Evolutionary conservation across 1,284 basidiomycete genomes (phyloP).

Genomic region (Paramarasmius palmivorus): DNA sequence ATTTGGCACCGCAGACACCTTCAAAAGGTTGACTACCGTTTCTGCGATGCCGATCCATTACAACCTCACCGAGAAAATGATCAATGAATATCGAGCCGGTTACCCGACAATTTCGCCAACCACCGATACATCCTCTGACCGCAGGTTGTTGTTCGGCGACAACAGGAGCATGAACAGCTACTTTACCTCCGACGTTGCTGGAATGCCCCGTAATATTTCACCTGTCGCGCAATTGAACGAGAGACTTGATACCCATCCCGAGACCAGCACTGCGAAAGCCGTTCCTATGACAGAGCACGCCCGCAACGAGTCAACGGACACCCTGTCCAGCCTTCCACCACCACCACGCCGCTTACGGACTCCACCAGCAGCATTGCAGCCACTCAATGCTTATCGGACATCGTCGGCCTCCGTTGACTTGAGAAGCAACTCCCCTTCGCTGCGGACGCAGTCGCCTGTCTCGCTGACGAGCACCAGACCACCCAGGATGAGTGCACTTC

Average conservation of each 20-base stretch:
- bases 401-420: background rate
- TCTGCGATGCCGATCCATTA: background rate
- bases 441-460: background rate
- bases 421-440: background rate
- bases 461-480: background rate
- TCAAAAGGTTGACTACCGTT: constrained; percentile 9
- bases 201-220: constrained; percentile 32
- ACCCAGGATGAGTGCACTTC: background rate
- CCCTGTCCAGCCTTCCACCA: constrained; percentile 23
- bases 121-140: constrained; percentile 16
- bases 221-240: constrained; percentile 32
- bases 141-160: constrained; percentile 10
- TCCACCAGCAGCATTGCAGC: constrained; percentile 13
- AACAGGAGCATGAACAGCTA: constrained; percentile 25
- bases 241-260: constrained; percentile 2
- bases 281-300: constrained; percentile 14
- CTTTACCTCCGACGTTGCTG: constrained; percentile 23
- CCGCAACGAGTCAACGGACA: constrained; percentile 21
- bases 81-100: constrained; percentile 17
- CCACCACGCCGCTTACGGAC: constrained; percentile 30
- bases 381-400: background rate
- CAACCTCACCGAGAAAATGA: constrained; percentile 16
- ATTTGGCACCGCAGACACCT: constrained; percentile 15
- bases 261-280: background rate
- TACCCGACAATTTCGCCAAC: background rate